Conservation (phyloP, 177 flowering plant genomes). For the Vitis hybrid region DNA sequence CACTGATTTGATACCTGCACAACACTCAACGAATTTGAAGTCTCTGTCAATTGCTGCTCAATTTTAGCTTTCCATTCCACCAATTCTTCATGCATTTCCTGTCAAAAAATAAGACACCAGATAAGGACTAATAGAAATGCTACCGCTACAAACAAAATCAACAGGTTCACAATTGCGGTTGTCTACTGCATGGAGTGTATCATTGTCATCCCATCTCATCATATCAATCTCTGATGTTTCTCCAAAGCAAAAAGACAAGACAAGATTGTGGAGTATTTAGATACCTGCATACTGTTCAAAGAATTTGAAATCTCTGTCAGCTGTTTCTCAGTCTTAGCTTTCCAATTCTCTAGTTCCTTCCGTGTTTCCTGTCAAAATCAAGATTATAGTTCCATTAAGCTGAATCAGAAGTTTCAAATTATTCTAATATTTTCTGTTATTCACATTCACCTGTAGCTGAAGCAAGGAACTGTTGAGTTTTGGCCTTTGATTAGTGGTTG, state of each 20-base stretch:
- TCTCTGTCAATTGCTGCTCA: constrained; percentile 30
- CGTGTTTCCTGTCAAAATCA: constrained; percentile 19
- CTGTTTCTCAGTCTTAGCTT: constrained; percentile 22
- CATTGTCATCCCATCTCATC: neutral
- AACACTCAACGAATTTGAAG: constrained; percentile 19
- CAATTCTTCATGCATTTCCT: constrained; percentile 28
- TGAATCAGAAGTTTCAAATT: neutral
- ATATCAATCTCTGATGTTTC: neutral
- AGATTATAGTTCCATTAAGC: neutral
- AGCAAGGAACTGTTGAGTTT: constrained; percentile 7
- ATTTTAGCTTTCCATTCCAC: constrained; percentile 29
- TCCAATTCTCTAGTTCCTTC: constrained; percentile 24
- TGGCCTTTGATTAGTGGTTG: constrained; percentile 7
- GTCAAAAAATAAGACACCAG: neutral
- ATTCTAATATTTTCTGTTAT: too few species aligned
- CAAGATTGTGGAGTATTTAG: neutral
- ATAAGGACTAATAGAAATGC: neutral
- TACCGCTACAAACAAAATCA: too few species aligned
- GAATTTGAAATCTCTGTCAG: constrained; percentile 28
- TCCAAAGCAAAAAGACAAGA: neutral
- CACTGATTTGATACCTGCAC: constrained; percentile 23
- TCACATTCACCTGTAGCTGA: neutral
- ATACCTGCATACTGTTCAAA: constrained; percentile 38
- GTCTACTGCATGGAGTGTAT: too few species aligned
- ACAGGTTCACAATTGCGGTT: too few species aligned